These are phyloP conservation scores for Aspergillus carlsbadensis DNA, from an alignment of 495 filamentous ascomycete species.

Conservation along the genomic window DNA sequence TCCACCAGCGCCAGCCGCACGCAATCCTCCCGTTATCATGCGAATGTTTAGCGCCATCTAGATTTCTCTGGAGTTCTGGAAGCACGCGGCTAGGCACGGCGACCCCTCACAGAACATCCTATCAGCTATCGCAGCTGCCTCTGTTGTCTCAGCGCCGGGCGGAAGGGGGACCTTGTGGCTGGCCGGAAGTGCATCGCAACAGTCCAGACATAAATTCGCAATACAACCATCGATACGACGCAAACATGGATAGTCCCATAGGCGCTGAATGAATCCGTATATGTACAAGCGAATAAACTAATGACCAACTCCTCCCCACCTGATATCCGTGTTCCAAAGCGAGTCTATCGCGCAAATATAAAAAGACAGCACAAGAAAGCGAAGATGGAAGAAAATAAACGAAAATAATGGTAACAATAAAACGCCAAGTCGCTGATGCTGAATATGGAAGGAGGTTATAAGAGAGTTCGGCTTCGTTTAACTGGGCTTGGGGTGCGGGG, in stretches of 20 bases:
- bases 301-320: background rate
- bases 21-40: too few relatives aligned
- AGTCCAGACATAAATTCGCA: background rate
- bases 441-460: slow-evolving; percentile 4
- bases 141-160: too few relatives aligned
- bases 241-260: background rate
- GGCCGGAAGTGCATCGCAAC: background rate
- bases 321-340: background rate
- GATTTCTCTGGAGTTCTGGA: too few relatives aligned
- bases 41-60: too few relatives aligned
- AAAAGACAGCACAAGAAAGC: too few relatives aligned
- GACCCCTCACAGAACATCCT: background rate
- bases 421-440: slow-evolving; percentile 20
- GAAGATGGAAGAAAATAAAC: too few relatives aligned
- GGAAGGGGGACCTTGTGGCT: background rate
- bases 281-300: background rate
- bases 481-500: slow-evolving; percentile 41
- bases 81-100: slow-evolving; percentile 1
- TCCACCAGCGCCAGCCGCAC: too few relatives aligned
- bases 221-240: too few relatives aligned
- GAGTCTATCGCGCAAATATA: slow-evolving; percentile 3
- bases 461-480: slow-evolving; percentile 33
- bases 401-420: background rate
- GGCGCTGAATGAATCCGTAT: background rate
- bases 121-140: too few relatives aligned